Conservation (phyloP, 108 stramenopile species). For the Nitzschia sp. region DNA sequence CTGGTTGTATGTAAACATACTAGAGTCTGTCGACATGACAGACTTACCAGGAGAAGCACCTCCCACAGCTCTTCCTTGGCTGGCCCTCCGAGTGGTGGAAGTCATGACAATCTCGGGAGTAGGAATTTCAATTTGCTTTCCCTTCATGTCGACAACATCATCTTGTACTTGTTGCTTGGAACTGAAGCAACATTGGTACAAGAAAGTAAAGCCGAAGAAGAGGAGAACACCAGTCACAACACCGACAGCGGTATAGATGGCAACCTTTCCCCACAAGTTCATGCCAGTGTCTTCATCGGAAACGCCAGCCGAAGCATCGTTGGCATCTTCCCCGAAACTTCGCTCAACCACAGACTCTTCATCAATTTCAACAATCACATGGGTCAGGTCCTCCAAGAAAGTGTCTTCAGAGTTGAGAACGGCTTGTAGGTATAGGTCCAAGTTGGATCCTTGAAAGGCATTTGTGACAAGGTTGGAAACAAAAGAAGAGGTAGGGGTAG, state of each 20-base stretch:
- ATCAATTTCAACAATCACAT: conserved; percentile 33
- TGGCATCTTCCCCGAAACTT: not conserved
- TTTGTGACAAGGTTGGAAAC: conserved; percentile 22
- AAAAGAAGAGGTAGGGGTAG: conserved; percentile 13
- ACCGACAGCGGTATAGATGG: conserved; percentile 7
- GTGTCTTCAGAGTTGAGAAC: conserved; percentile 16
- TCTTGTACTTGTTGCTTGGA: conserved; percentile 9
- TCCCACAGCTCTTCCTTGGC: not conserved
- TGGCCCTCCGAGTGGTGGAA: not conserved
- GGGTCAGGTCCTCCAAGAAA: conserved; percentile 28
- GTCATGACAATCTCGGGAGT: not conserved
- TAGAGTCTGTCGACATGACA: conserved; percentile 36
- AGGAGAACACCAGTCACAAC: not conserved
- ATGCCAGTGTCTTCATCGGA: not conserved
- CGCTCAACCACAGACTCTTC: conserved; percentile 10
- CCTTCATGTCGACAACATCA: conserved; percentile 3
- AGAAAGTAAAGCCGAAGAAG: not conserved
- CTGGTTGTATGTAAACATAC: conserved; percentile 38
- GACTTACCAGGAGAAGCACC: conserved; percentile 33
- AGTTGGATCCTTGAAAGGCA: conserved; percentile 36
- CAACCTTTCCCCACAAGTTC: conserved; percentile 3
- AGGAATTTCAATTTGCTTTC: conserved; percentile 3
- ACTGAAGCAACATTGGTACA: conserved; percentile 2
- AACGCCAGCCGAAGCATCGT: not conserved
- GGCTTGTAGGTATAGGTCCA: conserved; percentile 17